A percentile compares a stretch with the other conserved stretches of the same genome.
Evolutionary conservation across 768 basidiomycete genomes (phyloP).

Genomic region (Antrodiella citrinella): DNA sequence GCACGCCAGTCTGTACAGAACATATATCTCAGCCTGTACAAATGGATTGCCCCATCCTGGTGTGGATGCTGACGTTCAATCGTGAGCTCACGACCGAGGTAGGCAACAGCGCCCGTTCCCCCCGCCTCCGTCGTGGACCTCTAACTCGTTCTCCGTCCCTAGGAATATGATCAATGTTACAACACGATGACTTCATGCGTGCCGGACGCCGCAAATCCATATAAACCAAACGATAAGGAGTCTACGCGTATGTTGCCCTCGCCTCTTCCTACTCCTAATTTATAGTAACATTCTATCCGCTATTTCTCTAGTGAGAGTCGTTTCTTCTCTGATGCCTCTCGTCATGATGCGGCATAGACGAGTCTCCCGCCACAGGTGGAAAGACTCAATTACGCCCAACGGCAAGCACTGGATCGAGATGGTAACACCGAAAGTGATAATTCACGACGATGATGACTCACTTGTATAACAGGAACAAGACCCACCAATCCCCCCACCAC

Average conservation of each 20-base stretch:
- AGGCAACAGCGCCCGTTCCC: conserved; percentile 14
- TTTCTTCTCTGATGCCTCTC: conserved; percentile 67
- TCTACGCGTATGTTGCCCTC: conserved; percentile 49
- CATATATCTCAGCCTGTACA: too few relatives aligned
- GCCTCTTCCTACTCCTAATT: background rate
- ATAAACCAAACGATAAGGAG: conserved; percentile 52
- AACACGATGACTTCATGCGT: conserved; percentile 53
- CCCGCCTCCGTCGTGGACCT: background rate
- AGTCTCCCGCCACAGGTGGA: conserved; percentile 70
- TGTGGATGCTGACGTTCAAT: conserved; percentile 77
- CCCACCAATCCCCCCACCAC: conserved; percentile 50
- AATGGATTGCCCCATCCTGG: conserved; percentile 60
- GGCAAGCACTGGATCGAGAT: conserved; percentile 84
- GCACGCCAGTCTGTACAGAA: too few relatives aligned
- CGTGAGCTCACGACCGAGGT: conserved; percentile 64
- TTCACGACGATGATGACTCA: conserved; percentile 1
- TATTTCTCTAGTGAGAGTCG: conserved; percentile 40
- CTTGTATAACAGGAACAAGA: conserved; percentile 37
- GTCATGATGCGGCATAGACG: conserved; percentile 84
- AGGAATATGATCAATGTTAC: conserved; percentile 73
- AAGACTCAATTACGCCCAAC: conserved; percentile 46
- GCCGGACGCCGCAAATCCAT: conserved; percentile 43
- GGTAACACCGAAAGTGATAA: conserved; percentile 26
- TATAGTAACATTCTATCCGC: background rate
- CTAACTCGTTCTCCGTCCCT: conserved; percentile 1